Base-by-base conservation (phyloP, 306 rosid genomes). In the Pterocarpus santalinus region DNA sequence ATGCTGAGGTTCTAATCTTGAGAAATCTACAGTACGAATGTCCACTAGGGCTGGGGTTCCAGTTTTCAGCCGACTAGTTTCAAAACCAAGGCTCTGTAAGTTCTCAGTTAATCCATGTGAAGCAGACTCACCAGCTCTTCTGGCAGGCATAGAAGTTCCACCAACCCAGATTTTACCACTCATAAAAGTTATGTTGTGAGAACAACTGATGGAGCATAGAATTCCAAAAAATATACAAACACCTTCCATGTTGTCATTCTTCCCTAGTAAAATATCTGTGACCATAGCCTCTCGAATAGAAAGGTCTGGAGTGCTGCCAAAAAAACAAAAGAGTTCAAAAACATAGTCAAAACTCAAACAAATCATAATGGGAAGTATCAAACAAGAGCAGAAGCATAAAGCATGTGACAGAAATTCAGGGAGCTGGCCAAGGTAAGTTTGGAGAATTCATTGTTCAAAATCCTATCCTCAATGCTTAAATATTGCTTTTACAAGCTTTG, bases 151-250 rank as follows among this genome's bases (percentile, higher is more conserved):
- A 51, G 97, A 95, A 69, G 97, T 91, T 83, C 94, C 90, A 76
- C 99, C 99, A 65, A 95, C 93, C 99, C 99, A 95, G 77, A 95
- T 93, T 87, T 93, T 95, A 53, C 99, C 99, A 71, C 99, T 93
- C 99, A 95, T 91, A 86, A 95, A 95, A 49, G 99, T 93, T 78
- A 98, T 0, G 99, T 95, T 16, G 98, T 95, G 88, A 95, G 97
- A 82, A 95, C 84, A 78, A 95, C 94, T 49, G 99, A 92, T 5
- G 97, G 91, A 71, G 99, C 97, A 52, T 89, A 95, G 87, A 95
- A 95, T 53, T 90, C 99, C 99, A 77, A 95, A 95, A 82, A 91
- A 95, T 84, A 98, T 95, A 69, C 82, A 69, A 76, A 93, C 99
- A 80, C 98, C 99, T 87, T 95, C 98, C 75, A 93, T 88, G 9